phyloP scores from a whole-genome alignment of 805 yeast species.

The Candida berthetii region DNA sequence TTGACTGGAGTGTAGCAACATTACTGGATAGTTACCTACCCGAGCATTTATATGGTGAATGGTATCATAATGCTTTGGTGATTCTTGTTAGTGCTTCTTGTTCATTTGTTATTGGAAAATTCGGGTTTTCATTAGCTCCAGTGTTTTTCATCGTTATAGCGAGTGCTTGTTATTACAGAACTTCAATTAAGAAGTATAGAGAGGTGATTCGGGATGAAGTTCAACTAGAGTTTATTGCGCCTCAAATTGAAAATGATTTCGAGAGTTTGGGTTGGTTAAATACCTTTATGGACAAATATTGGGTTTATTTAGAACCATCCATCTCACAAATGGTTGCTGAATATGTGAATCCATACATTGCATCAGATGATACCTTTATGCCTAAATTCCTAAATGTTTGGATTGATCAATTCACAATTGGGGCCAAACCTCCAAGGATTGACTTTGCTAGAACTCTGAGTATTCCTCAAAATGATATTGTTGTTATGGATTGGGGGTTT shows the following conservation, averaged over 20 bases:
- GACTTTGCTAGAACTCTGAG: slow-evolving; percentile 86
- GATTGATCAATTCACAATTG: slow-evolving; percentile 85
- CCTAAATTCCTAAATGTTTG: slow-evolving; percentile 85
- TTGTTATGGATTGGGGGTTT: slow-evolving; percentile 96
- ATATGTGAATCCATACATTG: slow-evolving; percentile 78
- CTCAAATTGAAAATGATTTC: slow-evolving; percentile 77
- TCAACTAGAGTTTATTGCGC: slow-evolving; percentile 79
- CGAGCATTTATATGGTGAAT: slow-evolving; percentile 79
- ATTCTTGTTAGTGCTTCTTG: slow-evolving; percentile 60
- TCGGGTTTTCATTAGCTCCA: slow-evolving; percentile 73
- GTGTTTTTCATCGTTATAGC: slow-evolving; percentile 64
- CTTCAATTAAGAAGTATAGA: slow-evolving; percentile 78
- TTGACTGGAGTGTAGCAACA: slow-evolving; percentile 70
- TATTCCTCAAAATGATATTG: slow-evolving; percentile 86
- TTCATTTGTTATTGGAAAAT: slow-evolving; percentile 77
- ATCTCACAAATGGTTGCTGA: slow-evolving; percentile 80
- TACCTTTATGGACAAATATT: slow-evolving; percentile 80
- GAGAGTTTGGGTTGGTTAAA: slow-evolving; percentile 97
- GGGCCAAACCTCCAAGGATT: slow-evolving; percentile 93
- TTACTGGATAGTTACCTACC: slow-evolving; percentile 72
- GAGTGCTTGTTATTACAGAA: slow-evolving; percentile 69
- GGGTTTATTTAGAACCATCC: slow-evolving; percentile 89
- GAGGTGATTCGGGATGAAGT: slow-evolving; percentile 68
- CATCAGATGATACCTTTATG: slow-evolving; percentile 57
- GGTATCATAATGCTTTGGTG: slow-evolving; percentile 88